Base-by-base conservation (phyloP, 805 yeast genomes). In the Saccharomycopsis lassenensis region DNA sequence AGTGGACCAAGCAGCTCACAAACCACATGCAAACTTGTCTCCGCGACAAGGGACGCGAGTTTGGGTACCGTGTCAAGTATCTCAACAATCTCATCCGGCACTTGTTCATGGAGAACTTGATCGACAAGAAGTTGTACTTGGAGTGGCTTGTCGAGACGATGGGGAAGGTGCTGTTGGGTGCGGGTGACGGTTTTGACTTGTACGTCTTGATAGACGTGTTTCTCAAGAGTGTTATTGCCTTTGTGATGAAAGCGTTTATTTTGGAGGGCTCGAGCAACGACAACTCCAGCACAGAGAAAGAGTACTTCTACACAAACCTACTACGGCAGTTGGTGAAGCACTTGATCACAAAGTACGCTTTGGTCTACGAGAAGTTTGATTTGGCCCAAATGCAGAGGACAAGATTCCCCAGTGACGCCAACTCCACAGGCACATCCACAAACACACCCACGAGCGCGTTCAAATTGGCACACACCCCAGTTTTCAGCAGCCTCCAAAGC, bases 1-100 rank as follows among this genome's bases (percentile, higher is more conserved):
- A 85, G 52, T 89, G 97, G 97, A 82, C 96, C 0, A 81, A 76
- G 28, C 93, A 82, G 46, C 75, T 87, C 11, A 65, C 75, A 2
- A 75, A 71, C 37, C 80, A 56, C 6, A 33, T 58, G 30, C 61
- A 58, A 37, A 54, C 4, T 12, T 18, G 16, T n/a, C 30, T 6
- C 17, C 29, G 5, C n/a, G n/a, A n/a, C n/a, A n/a, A n/a, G n/a
- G n/a, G n/a, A n/a, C n/a, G n/a, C n/a, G n/a, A n/a, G n/a, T n/a
- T n/a, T n/a, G n/a, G n/a, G n/a, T n/a, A n/a, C n/a, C n/a, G n/a
- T n/a, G n/a, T n/a, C n/a, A n/a, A n/a, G n/a, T 86, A 83, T 51
- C 57, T 77, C 37, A 51, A 80, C 11, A 66, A 70, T 11, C 66
- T 83, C 23, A 51, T 72, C 0, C 74, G 78, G 12, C 70, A 81